A percentile compares a stretch with the other conserved stretches of the same genome.
phyloP scores from a whole-genome alignment of 1,139 yeast genomes.

The Yamadazyma friedrichii region DNA sequence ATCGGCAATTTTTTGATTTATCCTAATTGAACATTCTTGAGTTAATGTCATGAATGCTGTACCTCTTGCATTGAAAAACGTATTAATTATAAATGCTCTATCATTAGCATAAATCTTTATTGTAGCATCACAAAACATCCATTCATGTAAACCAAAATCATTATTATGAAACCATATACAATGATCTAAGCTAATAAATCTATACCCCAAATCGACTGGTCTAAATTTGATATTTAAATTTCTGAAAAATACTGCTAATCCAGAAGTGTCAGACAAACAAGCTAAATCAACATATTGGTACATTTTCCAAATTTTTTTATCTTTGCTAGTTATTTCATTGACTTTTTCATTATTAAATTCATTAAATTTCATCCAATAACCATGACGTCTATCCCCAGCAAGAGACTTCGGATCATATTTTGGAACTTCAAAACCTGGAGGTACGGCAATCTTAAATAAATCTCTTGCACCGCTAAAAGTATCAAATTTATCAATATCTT shows the following conservation, averaged over 20 bases:
- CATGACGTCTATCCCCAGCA: slow-evolving; percentile 29
- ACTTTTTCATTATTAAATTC: slow-evolving; percentile 12
- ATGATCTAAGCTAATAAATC: slow-evolving; percentile 41
- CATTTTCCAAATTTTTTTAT: slow-evolving; percentile 26
- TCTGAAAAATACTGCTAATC: slow-evolving; percentile 26
- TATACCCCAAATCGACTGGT: slow-evolving; percentile 21
- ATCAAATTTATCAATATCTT: slow-evolving; percentile 2
- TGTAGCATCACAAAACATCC: slow-evolving; percentile 38
- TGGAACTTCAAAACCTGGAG: not conserved
- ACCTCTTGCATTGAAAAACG: slow-evolving; percentile 30
- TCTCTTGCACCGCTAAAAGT: not conserved
- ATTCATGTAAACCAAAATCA: slow-evolving; percentile 28
- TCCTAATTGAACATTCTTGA: slow-evolving; percentile 35
- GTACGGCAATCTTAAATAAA: not conserved
- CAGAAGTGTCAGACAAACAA: slow-evolving; percentile 32
- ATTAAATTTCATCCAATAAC: slow-evolving; percentile 30
- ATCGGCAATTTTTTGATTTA: slow-evolving; percentile 26
- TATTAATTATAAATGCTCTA: slow-evolving; percentile 32
- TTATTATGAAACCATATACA: slow-evolving; percentile 32
- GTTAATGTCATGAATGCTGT: slow-evolving; percentile 20
- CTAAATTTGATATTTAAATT: slow-evolving; percentile 27
- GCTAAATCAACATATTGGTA: slow-evolving; percentile 21
- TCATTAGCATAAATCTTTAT: slow-evolving; percentile 35
- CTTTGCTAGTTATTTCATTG: slow-evolving; percentile 19
- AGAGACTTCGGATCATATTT: slow-evolving; percentile 1